Evolutionary conservation across 768 basidiomycete genomes (phyloP).

Genomic region (Rhizopogon vesiculosus): DNA sequence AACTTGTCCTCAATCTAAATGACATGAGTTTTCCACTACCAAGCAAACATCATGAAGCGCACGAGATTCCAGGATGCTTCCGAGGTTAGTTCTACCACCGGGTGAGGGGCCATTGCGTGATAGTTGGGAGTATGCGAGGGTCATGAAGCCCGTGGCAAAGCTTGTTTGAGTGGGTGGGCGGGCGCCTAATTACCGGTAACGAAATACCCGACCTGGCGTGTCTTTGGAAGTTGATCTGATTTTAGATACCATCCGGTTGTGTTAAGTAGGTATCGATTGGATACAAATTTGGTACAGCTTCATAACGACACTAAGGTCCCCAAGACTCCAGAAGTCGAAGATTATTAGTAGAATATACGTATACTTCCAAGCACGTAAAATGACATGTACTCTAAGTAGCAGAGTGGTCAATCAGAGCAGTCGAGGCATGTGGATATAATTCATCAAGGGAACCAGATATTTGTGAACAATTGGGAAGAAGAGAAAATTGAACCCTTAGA

Average conservation of each 20-base stretch:
- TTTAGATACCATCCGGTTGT: too few relatives aligned
- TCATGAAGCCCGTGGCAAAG: neutral
- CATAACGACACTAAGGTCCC: neutral
- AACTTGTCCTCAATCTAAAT: conserved; percentile 86
- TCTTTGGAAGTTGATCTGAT: too few relatives aligned
- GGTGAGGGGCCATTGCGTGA: conserved; percentile 54
- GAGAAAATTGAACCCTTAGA: conserved; percentile 7
- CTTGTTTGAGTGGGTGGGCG: neutral
- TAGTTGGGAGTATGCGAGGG: neutral
- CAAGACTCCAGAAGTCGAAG: neutral
- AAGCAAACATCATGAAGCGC: conserved; percentile 14
- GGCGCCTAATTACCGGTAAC: neutral
- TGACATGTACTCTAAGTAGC: conserved; percentile 9
- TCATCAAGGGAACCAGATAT: neutral
- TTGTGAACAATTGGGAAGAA: neutral
- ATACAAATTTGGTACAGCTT: too few relatives aligned
- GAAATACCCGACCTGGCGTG: too few relatives aligned
- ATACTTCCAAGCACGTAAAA: conserved; percentile 20
- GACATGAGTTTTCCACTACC: conserved; percentile 4
- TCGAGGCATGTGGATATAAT: conserved; percentile 26
- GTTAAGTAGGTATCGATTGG: too few relatives aligned
- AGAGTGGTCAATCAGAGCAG: conserved; percentile 9
- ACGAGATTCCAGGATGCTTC: conserved; percentile 88
- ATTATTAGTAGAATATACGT: conserved; percentile 20
- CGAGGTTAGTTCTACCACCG: conserved; percentile 73